Conservation (phyloP, 2,329 filamentous ascomycete species). For the Pseudocercospora eumusae region DNA sequence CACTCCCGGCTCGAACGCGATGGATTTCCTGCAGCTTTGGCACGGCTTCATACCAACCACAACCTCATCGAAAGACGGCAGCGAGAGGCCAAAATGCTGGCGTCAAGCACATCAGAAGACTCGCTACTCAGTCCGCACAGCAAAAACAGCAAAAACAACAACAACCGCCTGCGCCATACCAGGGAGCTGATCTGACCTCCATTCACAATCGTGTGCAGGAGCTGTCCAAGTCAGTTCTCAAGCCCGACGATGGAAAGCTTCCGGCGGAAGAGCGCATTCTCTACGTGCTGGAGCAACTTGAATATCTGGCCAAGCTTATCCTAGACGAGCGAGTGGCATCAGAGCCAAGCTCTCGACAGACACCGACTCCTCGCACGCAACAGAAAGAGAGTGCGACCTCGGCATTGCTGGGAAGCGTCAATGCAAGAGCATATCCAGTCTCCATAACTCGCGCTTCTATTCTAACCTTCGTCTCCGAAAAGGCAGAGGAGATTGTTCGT, state of each 20-base stretch:
- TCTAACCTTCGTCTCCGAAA: conserved; percentile 51
- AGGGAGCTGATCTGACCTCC: conserved; percentile 20
- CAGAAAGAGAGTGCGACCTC: conserved; percentile 51
- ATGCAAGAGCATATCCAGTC: conserved; percentile 36
- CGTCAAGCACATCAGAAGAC: conserved; percentile 7
- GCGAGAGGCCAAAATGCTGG: neutral
- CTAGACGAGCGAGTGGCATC: conserved; percentile 27
- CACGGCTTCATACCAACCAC: neutral
- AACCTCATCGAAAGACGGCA: neutral
- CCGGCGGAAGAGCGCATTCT: conserved; percentile 37
- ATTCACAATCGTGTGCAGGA: conserved; percentile 35
- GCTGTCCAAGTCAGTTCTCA: conserved; percentile 32
- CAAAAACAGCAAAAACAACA: conserved; percentile 6
- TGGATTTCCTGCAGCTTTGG: neutral
- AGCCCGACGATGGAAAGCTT: conserved; percentile 28
- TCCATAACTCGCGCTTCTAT: conserved; percentile 42
- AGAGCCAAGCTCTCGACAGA: conserved; percentile 10
- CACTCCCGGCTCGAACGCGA: neutral
- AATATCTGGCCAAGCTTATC: conserved; percentile 32
- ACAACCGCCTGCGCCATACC: conserved; percentile 12
- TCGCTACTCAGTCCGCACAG: conserved; percentile 8
- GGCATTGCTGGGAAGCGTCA: conserved; percentile 55
- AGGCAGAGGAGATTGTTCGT: conserved; percentile 69
- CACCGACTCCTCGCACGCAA: conserved; percentile 11
- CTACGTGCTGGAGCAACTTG: conserved; percentile 39